Conservation (phyloP, 179 eudicot genomes). For the Drosera spatulata region DNA sequence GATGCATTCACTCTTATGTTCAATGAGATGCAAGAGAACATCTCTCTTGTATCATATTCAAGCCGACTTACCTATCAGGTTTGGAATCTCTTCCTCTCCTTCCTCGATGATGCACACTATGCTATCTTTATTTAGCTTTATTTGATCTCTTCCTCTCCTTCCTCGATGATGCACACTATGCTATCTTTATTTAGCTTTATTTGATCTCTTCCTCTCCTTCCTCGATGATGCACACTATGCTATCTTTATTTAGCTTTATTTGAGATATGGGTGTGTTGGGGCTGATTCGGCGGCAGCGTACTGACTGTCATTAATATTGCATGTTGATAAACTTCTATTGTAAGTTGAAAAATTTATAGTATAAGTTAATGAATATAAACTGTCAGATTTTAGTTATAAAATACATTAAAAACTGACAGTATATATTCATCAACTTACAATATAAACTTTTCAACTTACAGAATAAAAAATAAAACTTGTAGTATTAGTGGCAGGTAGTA, state of each 20-base stretch:
- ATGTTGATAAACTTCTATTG: too few relatives aligned
- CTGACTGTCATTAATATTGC: too few relatives aligned
- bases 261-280: too few relatives aligned
- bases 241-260: not conserved
- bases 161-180: not conserved
- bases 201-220: not conserved
- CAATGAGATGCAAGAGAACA: slow-evolving; percentile 94
- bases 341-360: too few relatives aligned
- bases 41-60: slow-evolving; percentile 90
- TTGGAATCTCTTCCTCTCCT: slow-evolving; percentile 1
- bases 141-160: not conserved
- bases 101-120: not conserved
- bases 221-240: not conserved
- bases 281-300: too few relatives aligned
- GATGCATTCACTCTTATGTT: slow-evolving; percentile 73
- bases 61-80: slow-evolving; percentile 98
- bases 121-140: not conserved
- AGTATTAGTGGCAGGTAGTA: too few relatives aligned
- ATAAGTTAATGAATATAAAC: too few relatives aligned
- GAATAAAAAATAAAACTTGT: too few relatives aligned
- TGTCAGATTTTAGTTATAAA: too few relatives aligned
- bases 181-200: not conserved
- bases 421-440: too few relatives aligned
- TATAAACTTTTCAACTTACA: too few relatives aligned
- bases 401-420: too few relatives aligned